These are phyloP conservation scores for Paratinospora sagittata DNA, from an alignment of 164 flowering plant genomes.

Conservation along the genomic window DNA sequence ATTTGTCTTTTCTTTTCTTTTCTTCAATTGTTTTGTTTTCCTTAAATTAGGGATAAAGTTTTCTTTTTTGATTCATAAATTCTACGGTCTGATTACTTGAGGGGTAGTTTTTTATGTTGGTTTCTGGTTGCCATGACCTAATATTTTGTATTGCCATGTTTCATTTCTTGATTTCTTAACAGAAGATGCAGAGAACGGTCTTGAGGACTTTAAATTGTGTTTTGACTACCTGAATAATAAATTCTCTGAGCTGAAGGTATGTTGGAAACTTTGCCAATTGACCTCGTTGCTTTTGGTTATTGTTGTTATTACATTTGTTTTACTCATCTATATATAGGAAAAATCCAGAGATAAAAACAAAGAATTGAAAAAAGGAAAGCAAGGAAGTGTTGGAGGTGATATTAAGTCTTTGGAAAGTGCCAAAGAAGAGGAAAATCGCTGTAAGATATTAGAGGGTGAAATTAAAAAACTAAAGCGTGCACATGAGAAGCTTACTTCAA, in stretches of 20 bases:
- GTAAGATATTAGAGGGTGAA: slow-evolving; percentile 32
- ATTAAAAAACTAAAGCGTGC: slow-evolving; percentile 42
- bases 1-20: background rate
- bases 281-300: background rate
- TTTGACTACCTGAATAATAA: slow-evolving; percentile 35
- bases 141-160: background rate
- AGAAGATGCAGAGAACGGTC: slow-evolving; percentile 42
- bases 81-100: background rate
- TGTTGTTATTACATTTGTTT: background rate
- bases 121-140: background rate
- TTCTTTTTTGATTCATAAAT: background rate
- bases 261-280: slow-evolving; percentile 9
- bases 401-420: slow-evolving; percentile 15
- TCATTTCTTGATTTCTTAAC: slow-evolving; percentile 12
- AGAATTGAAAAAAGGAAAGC: slow-evolving; percentile 12
- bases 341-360: slow-evolving; percentile 8
- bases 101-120: background rate
- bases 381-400: slow-evolving; percentile 8
- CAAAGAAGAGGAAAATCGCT: slow-evolving; percentile 11
- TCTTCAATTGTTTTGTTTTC: background rate
- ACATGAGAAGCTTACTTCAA: slow-evolving; percentile 41
- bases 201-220: slow-evolving; percentile 43
- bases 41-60: background rate
- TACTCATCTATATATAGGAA: slow-evolving; percentile 24
- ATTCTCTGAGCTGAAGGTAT: slow-evolving; percentile 33